Base-by-base conservation (phyloP, 257 asterid species). In the Scutellaria minor region DNA sequence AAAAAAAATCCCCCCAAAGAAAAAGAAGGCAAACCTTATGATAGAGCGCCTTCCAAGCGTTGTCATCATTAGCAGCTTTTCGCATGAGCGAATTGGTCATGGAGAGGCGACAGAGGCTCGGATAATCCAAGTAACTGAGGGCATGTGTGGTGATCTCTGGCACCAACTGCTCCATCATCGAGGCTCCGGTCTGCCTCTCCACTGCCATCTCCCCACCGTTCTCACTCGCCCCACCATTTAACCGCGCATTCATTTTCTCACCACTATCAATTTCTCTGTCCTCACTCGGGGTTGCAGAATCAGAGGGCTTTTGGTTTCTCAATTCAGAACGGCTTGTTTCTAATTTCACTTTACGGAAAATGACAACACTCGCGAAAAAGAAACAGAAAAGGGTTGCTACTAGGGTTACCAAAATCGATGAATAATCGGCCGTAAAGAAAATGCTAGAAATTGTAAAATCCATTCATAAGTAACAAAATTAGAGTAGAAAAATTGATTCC, bases 141-240 rank as follows among this genome's bases (percentile, higher is more conserved):
- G 98, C 97, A 72, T 95, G 98, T 0, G 98, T 88, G 4, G 96
- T 92, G 83, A 95, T 92, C 89, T 95, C 99, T 77, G 99, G 99
- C 79, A 95, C 97, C 83, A 95, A 68, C 77, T 90, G 98, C 85
- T 95, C 99, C 97, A 95, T 95, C 98, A 95, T 95, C 67, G 99
- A 92, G 14, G 92, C 92, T 60, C 96, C 98, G 0, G 90, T 80
- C 80, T 80, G 92, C 84, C 85, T 86, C 76, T 91, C 97, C 69
- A 66, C 77, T 62, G 80, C 74, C 77, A 68, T 84, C 77, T 83
- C 91, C 60, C 78, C 84, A 55, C 79, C 79, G 18, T 70, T 75
- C 77, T 82, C 83, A 62, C 67, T 57, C 59, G 64, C 61, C 64
- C 76, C 72, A 68, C 72, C 47, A 64, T 52, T 81, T 71, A 78